These are phyloP conservation scores for Boletus nobilissimus DNA, from an alignment of 1,284 basidiomycete genomes.

Conservation along the genomic window DNA sequence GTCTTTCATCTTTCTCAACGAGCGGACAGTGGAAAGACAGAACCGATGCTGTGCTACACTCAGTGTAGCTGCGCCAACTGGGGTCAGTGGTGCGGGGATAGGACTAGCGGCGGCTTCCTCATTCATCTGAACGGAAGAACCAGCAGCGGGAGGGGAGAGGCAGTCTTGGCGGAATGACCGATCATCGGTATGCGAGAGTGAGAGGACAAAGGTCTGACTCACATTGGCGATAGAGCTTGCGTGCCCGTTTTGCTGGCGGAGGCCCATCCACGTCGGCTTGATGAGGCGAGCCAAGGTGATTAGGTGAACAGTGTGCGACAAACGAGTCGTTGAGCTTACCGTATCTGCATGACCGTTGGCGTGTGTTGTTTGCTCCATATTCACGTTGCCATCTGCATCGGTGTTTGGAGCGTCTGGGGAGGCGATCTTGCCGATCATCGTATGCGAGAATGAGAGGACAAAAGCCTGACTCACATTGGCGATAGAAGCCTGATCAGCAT, in stretches of 20 bases:
- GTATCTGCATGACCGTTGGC: conserved; percentile 50
- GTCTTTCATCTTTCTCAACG: conserved; percentile 89
- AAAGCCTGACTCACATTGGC: conserved; percentile 34
- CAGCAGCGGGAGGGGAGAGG: conserved; percentile 66
- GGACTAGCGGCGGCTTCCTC: conserved; percentile 49
- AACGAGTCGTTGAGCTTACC: conserved; percentile 49
- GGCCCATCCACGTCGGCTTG: conserved; percentile 55
- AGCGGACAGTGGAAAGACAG: conserved; percentile 81
- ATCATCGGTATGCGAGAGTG: conserved; percentile 39
- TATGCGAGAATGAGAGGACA: no score
- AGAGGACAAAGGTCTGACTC: conserved; percentile 59
- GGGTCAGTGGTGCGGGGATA: conserved; percentile 52
- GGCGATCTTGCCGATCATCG: conserved; percentile 31
- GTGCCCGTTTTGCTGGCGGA: conserved; percentile 76
- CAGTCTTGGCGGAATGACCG: conserved; percentile 64
- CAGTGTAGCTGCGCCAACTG: conserved; percentile 56
- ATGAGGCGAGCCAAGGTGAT: conserved; percentile 42
- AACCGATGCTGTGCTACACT: conserved; percentile 82
- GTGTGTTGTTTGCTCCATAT: conserved; percentile 57
- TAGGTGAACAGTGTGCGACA: conserved; percentile 55
- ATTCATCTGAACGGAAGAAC: conserved; percentile 53
- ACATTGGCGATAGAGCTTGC: conserved; percentile 70
- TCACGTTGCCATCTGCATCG: conserved; percentile 56
- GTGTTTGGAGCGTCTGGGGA: conserved; percentile 38
- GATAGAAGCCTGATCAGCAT: conserved; percentile 57